A percentile compares a stretch with the other conserved stretches of the same genome.
phyloP scores from a whole-genome alignment of 2,329 filamentous ascomycete species.

The Fusarium sp. region DNA sequence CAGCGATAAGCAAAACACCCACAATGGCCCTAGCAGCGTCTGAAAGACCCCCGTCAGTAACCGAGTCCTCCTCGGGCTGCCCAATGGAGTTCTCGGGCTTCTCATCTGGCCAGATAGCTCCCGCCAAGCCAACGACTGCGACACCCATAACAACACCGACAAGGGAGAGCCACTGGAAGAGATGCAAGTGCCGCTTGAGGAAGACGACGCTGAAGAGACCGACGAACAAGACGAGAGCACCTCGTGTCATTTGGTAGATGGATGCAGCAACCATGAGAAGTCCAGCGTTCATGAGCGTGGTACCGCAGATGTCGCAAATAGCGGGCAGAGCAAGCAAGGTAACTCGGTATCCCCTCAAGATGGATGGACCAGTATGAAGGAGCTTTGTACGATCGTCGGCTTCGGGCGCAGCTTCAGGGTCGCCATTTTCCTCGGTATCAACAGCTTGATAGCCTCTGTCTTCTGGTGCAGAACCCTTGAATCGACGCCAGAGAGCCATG shows the following conservation, averaged over 20 bases:
- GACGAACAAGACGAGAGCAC: constrained; percentile 94
- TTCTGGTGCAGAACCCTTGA: constrained; percentile 58
- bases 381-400: constrained; percentile 48
- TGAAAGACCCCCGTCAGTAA: constrained; percentile 54
- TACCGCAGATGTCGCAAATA: constrained; percentile 93
- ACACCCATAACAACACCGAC: constrained; percentile 90
- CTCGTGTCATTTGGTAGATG: constrained; percentile 99
- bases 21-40: constrained; percentile 70
- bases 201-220: constrained; percentile 95
- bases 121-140: constrained; percentile 88
- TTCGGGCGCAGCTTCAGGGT: constrained; percentile 58
- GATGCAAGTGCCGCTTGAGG: constrained; percentile 78
- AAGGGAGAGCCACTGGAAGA: constrained; percentile 95
- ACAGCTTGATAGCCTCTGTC: constrained; percentile 75
- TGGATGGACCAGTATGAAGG: constrained; percentile 67
- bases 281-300: constrained; percentile 97
- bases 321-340: constrained; percentile 85
- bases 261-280: constrained; percentile 93
- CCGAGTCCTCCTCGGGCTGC: constrained; percentile 51
- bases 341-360: constrained; percentile 78
- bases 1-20: constrained; percentile 90
- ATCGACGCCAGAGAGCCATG: constrained; percentile 74
- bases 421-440: constrained; percentile 59
- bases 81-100: constrained; percentile 57
- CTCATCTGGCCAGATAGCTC: constrained; percentile 80